Percentiles rank a stretch among this genome's conserved stretches.
These are phyloP conservation scores for Cryptosporidium bovis DNA, from an alignment of 169 alveolate genomes.

Conservation along the genomic window DNA sequence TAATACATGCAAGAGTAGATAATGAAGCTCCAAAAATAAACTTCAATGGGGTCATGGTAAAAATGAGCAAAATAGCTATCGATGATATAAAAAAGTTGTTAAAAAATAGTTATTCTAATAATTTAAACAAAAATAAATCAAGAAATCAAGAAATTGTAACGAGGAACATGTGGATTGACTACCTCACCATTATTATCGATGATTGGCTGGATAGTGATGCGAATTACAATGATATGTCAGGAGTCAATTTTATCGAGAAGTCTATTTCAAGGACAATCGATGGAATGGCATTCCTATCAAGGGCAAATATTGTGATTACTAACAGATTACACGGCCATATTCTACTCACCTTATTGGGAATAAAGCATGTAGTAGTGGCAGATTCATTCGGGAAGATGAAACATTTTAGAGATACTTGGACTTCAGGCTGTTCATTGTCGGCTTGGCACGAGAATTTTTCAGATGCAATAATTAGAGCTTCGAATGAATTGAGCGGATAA, in stretches of 20 bases:
- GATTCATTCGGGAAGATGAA: constrained; percentile 58
- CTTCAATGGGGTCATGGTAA: constrained; percentile 2
- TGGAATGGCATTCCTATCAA: constrained; percentile 75
- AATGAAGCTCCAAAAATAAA: constrained; percentile 50
- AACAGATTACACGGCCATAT: constrained; percentile 73
- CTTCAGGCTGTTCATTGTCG: constrained; percentile 43
- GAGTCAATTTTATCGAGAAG: constrained; percentile 31
- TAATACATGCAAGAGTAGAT: constrained; percentile 57
- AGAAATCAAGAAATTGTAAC: constrained; percentile 4
- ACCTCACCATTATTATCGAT: constrained; percentile 32
- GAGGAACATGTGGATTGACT: constrained; percentile 35
- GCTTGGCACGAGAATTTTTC: constrained; percentile 62
- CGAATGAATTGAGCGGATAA: constrained; percentile 11
- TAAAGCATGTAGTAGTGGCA: constrained; percentile 55
- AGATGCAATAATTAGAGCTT: constrained; percentile 43
- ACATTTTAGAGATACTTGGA: constrained; percentile 70
- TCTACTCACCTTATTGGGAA: constrained; percentile 27
- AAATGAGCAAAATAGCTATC: constrained; percentile 28
- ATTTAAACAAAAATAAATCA: neutral
- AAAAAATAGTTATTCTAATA: neutral
- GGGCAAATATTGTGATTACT: constrained; percentile 63
- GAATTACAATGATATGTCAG: constrained; percentile 10
- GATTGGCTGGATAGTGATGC: constrained; percentile 73
- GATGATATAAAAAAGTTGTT: constrained; percentile 22
- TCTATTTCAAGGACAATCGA: constrained; percentile 70